Percentiles rank a stretch among this genome's conserved stretches.
phyloP scores from a whole-genome alignment of 2,329 filamentous ascomycete genomes.

The Sporothrix humicola region DNA sequence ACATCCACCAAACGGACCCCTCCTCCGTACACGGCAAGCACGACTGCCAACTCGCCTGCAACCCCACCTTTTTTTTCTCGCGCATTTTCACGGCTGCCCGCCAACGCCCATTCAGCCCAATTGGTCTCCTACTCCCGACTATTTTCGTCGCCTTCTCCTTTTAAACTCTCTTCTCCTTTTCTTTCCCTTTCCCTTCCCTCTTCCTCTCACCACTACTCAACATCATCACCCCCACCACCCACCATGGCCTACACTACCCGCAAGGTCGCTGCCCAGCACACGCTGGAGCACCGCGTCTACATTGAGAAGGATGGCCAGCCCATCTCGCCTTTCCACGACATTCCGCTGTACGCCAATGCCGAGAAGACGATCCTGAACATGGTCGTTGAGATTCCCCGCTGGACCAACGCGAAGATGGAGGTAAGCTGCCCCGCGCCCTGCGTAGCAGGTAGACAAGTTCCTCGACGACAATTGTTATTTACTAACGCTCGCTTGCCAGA shows the following conservation, averaged over 20 bases:
- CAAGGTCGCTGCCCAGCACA: constrained; percentile 89
- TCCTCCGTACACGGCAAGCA: constrained; percentile 15
- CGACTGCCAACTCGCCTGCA: neutral
- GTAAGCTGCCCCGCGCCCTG: constrained; percentile 57
- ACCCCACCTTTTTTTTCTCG: constrained; percentile 35
- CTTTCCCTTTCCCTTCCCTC: constrained; percentile 32
- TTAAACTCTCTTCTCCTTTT: constrained; percentile 31
- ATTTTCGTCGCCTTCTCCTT: constrained; percentile 3
- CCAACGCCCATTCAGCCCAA: constrained; percentile 19
- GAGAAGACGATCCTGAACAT: constrained; percentile 98
- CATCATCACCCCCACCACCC: constrained; percentile 37
- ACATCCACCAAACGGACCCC: neutral
- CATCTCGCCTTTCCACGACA: constrained; percentile 96
- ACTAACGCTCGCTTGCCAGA: constrained; percentile 60
- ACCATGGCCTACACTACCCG: constrained; percentile 75
- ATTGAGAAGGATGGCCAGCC: constrained; percentile 96
- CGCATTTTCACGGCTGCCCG: constrained; percentile 25
- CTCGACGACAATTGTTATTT: constrained; percentile 1
- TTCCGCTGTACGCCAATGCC: constrained; percentile 95
- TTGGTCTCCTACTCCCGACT: neutral
- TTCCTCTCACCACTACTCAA: constrained; percentile 33
- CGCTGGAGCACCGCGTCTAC: constrained; percentile 95
- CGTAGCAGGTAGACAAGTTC: neutral
- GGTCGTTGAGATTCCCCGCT: constrained; percentile 98
- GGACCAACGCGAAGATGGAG: constrained; percentile 99